Conservation (phyloP, 2,329 filamentous ascomycete genomes). For the Cytospora piceae region DNA sequence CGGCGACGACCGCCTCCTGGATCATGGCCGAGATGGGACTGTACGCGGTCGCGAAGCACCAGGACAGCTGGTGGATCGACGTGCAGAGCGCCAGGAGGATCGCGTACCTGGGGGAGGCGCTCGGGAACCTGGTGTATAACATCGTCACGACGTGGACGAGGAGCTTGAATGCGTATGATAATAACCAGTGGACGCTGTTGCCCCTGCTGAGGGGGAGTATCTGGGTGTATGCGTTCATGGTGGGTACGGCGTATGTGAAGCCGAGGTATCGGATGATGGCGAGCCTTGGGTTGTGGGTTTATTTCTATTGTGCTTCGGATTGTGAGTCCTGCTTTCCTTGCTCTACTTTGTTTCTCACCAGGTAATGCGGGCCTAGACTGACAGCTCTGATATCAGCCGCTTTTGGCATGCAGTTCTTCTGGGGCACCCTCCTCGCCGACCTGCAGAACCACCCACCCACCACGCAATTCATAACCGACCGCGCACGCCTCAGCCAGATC, state of each 20-base stretch:
- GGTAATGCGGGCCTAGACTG: neutral
- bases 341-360: neutral
- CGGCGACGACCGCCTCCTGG: conserved; percentile 60
- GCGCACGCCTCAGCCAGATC: conserved; percentile 47
- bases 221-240: conserved; percentile 56
- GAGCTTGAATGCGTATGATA: conserved; percentile 56
- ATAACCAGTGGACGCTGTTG: conserved; percentile 61
- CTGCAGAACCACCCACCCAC: conserved; percentile 56
- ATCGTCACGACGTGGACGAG: conserved; percentile 56
- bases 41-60: conserved; percentile 58
- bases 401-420: conserved; percentile 63
- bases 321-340: conserved; percentile 35
- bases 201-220: conserved; percentile 60
- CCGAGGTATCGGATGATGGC: conserved; percentile 54
- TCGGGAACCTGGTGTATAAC: conserved; percentile 49
- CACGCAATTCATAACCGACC: conserved; percentile 50
- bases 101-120: conserved; percentile 44
- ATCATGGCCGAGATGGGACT: conserved; percentile 56
- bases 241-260: conserved; percentile 54
- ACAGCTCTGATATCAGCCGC: conserved; percentile 39
- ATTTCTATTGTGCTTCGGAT: conserved; percentile 49
- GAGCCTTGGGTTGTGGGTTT: conserved; percentile 51
- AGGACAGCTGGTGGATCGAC: conserved; percentile 63
- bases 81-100: conserved; percentile 50
- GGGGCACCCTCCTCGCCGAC: conserved; percentile 65